Evolutionary conservation across 768 basidiomycete species (phyloP), one percentile per base, ranked within the genome.

Genomic region (Strobilomyces confusus): DNA sequence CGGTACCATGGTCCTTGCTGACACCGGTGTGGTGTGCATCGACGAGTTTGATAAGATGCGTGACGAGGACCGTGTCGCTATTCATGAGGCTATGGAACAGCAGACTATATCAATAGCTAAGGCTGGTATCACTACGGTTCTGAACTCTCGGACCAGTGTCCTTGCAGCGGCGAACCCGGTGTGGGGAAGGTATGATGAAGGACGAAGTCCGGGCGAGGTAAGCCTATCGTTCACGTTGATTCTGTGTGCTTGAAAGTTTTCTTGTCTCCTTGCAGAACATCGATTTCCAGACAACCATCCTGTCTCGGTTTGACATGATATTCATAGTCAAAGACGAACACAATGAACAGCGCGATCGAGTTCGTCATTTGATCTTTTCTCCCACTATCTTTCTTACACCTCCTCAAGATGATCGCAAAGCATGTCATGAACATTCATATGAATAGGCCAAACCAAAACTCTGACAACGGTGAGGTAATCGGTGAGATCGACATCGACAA

Each of bases 1-100:
- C 9, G 97, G 97, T 22, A 97, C 97, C 2, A 98, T 99, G 97
- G 97, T 99, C 7, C 82, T 98, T 34, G 97, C 97, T 1, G 97
- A 99, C 67, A 91, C 91, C 13, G 97, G 97, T 26, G 95, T 99
- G 14, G 97, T 98, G 36, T 98, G 97, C 65, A 99, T 99, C 65
- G 97, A 99, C 63, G 97, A 99, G 69, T 99, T 99, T 63, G 97
- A 99, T 74, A 99, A 99, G 76, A 99, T 99, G 97, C 80, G 95
- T 36, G 97, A 99, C 61, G 95, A 98, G 71, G 97, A 99, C 69
- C 85, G 97, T 51, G 97, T 98, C 5, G 97, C 97, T 0, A 98
- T 98, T 55, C 97, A 98, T 71, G 97, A 98, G 74, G 97, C 95
- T 14, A 99, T 99, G 97, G 97, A 99, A 65, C 97, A 99, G 66